phyloP scores from a whole-genome alignment of 2,329 filamentous ascomycete species.

The Cladosporium austrohemisphaericum region DNA sequence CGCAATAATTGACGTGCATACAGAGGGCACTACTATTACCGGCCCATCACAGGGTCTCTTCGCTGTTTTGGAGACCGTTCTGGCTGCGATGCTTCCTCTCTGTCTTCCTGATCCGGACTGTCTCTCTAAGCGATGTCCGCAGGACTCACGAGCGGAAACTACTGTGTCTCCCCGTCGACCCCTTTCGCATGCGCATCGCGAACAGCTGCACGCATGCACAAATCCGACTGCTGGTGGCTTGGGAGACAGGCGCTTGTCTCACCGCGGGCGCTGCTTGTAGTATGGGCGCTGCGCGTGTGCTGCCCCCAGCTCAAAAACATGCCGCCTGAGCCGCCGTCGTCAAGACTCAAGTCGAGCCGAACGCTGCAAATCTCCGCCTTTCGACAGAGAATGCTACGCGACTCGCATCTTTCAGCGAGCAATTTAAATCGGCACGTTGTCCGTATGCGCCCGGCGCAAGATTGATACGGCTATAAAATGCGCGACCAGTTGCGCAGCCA shows the following conservation, averaged over 20 bases:
- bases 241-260: constrained; percentile 12
- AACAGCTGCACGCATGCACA: constrained; percentile 7
- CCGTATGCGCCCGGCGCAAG: background rate
- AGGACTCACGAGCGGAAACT: background rate
- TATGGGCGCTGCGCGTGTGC: constrained; percentile 4
- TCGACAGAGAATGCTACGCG: background rate
- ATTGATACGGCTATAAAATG: background rate
- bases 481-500: constrained; percentile 1
- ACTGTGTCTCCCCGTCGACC: background rate
- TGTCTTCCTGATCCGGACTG: background rate
- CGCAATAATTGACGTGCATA: too few species aligned
- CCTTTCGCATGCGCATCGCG: constrained; percentile 1
- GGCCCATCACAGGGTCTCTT: background rate
- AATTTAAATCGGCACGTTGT: background rate
- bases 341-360: constrained; percentile 5
- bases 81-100: too few species aligned
- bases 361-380: background rate
- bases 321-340: background rate
- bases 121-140: background rate
- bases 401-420: background rate
- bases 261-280: constrained; percentile 8
- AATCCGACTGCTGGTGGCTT: constrained; percentile 12
- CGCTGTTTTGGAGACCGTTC: too few species aligned
- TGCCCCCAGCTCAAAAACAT: background rate
- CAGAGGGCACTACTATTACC: too few species aligned